Evolutionary conservation across 257 asterid species (phyloP).

Genomic region (Primulina huaijiensis): DNA sequence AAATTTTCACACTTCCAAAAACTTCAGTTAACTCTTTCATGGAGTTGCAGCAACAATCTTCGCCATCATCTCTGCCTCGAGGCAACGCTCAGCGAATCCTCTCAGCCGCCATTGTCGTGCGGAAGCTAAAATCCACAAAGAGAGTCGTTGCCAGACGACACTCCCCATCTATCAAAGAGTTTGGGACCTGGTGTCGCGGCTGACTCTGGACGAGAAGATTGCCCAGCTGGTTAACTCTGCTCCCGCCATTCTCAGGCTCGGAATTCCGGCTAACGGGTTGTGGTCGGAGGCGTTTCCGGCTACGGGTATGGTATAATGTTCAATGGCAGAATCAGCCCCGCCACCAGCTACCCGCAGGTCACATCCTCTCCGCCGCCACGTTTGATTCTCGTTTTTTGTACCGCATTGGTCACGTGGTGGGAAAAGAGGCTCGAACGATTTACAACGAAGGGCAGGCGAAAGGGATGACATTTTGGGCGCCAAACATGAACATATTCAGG

Average conservation of each 20-base stretch:
- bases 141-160: constrained; percentile 35
- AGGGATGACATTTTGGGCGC: constrained; percentile 86
- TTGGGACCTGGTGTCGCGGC: constrained; percentile 52
- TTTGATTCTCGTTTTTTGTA: constrained; percentile 73
- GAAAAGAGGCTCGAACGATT: constrained; percentile 61
- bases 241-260: constrained; percentile 59
- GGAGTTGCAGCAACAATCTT: no score
- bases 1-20: no score
- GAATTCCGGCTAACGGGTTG: constrained; percentile 67
- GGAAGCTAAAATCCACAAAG: constrained; percentile 43
- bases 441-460: constrained; percentile 67
- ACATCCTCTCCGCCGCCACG: constrained; percentile 64
- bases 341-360: constrained; percentile 70
- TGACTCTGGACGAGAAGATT: constrained; percentile 63
- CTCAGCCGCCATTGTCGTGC: constrained; percentile 54
- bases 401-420: constrained; percentile 71
- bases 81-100: no score
- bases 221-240: constrained; percentile 55
- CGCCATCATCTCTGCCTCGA: no score
- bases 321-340: constrained; percentile 44
- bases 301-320: constrained; percentile 51
- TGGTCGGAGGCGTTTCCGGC: constrained; percentile 71
- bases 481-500: constrained; percentile 67
- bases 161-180: constrained; percentile 38
- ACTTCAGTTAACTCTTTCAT: no score